Conservation (phyloP, 305 asterid species). For the Fraxinus xanthoxyloides region DNA sequence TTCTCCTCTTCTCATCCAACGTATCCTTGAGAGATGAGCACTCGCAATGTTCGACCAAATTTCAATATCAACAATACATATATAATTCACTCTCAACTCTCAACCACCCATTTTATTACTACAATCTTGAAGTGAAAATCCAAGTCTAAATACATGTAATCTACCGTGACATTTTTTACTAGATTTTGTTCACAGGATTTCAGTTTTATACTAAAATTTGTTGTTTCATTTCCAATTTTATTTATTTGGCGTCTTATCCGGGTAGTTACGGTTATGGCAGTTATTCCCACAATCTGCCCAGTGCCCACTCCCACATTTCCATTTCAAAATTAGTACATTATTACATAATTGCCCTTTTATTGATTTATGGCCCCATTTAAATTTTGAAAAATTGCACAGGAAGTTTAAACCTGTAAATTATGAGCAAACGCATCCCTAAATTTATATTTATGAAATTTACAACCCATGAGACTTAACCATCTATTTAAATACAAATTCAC, state of each 20-base stretch:
- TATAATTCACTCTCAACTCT: not conserved
- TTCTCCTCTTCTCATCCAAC: conserved; percentile 34
- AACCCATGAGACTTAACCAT: not conserved
- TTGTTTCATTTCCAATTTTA: not conserved
- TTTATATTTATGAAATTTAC: not conserved
- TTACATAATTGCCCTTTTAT: conserved; percentile 15
- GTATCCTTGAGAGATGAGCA: not conserved
- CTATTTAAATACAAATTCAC: not conserved
- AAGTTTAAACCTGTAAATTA: not conserved
- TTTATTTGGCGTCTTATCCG: not conserved
- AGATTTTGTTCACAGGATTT: not conserved
- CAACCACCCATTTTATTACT: not conserved
- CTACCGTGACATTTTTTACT: not conserved
- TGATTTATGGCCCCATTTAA: not conserved
- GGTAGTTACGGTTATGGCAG: conserved; percentile 61
- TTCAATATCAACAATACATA: not conserved
- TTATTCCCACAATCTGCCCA: conserved; percentile 46
- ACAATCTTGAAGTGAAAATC: not conserved
- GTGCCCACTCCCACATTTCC: conserved; percentile 46
- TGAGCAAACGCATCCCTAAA: not conserved
- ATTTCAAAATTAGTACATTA: not conserved
- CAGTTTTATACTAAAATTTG: not conserved
- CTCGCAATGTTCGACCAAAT: not conserved
- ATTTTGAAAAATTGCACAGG: not conserved
- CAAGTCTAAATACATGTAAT: not conserved